phyloP scores from a whole-genome alignment of 768 basidiomycete genomes.

The Aureoboletus auriporus region DNA sequence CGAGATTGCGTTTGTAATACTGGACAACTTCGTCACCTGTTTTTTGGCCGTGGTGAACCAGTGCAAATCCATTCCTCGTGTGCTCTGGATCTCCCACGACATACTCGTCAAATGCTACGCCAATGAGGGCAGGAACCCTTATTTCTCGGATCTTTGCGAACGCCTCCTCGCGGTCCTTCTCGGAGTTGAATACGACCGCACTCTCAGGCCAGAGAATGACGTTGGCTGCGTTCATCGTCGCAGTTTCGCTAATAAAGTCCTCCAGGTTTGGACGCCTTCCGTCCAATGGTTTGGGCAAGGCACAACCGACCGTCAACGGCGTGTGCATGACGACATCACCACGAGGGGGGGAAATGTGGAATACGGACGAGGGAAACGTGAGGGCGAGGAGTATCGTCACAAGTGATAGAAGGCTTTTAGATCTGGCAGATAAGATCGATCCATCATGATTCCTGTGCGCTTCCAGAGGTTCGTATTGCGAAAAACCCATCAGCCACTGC shows the following conservation, averaged over 20 bases:
- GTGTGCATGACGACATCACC: constrained; percentile 40
- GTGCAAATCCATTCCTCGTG: constrained; percentile 59
- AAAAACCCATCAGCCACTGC: constrained; percentile 52
- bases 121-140: constrained; percentile 42
- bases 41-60: constrained; percentile 42
- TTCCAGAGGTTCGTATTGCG: constrained; percentile 14
- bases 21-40: constrained; percentile 38
- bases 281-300: constrained; percentile 48
- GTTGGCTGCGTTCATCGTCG: constrained; percentile 43
- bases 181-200: constrained; percentile 60
- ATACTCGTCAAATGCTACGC: constrained; percentile 69
- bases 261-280: constrained; percentile 46
- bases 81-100: constrained; percentile 38
- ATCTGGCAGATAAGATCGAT: constrained; percentile 16
- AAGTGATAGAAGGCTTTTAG: constrained; percentile 34
- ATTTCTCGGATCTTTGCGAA: constrained; percentile 40
- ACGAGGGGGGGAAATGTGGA: constrained; percentile 36
- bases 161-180: constrained; percentile 43
- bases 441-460: neutral
- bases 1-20: constrained; percentile 75
- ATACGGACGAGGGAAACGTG: constrained; percentile 53
- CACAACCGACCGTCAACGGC: constrained; percentile 61
- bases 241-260: constrained; percentile 60
- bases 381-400: constrained; percentile 40
- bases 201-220: constrained; percentile 81